A percentile compares a stretch with the other conserved stretches of the same genome.
Evolutionary conservation across 164 flowering plant species (phyloP).

Genomic region (Vitis rotundifolia): DNA sequence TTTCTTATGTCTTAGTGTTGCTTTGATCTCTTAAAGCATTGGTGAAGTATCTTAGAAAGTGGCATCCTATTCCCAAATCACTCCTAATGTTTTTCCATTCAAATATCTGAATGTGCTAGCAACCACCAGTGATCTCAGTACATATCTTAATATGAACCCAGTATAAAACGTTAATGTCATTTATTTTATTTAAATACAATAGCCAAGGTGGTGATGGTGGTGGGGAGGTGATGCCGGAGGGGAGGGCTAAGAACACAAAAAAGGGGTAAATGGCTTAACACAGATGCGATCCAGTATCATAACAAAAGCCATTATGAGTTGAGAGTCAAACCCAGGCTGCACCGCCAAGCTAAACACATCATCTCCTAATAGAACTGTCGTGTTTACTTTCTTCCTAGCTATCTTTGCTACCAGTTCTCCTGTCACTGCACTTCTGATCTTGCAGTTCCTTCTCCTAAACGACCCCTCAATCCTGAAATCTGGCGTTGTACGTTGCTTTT

Average conservation of each 20-base stretch:
- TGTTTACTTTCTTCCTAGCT: conserved; percentile 49
- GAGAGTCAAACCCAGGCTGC: conserved; percentile 40
- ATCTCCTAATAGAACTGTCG: conserved; percentile 37
- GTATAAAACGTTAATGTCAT: too few relatives aligned
- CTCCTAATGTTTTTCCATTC: too few relatives aligned
- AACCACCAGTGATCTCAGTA: too few relatives aligned
- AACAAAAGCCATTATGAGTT: conserved; percentile 62
- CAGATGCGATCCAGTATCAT: conserved; percentile 62
- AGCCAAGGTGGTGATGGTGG: too few relatives aligned
- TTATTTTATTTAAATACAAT: too few relatives aligned
- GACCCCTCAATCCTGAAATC: conserved; percentile 54
- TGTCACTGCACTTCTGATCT: conserved; percentile 17
- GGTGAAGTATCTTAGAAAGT: too few relatives aligned
- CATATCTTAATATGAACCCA: too few relatives aligned
- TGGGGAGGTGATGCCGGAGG: too few relatives aligned
- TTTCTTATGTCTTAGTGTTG: too few relatives aligned
- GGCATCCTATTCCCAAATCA: too few relatives aligned
- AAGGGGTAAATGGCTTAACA: conserved; percentile 35
- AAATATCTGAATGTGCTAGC: too few relatives aligned
- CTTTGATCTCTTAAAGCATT: too few relatives aligned
- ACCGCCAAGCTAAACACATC: conserved; percentile 57
- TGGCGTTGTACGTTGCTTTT: conserved; percentile 4
- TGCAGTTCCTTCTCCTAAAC: conserved; percentile 44
- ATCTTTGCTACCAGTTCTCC: conserved; percentile 51
- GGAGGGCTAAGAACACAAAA: conserved; percentile 34